Percentiles rank a stretch among this genome's conserved stretches.
Evolutionary conservation across 176 grass and related monocot genomes (phyloP).

Genomic region (Sorghum bicolor): DNA sequence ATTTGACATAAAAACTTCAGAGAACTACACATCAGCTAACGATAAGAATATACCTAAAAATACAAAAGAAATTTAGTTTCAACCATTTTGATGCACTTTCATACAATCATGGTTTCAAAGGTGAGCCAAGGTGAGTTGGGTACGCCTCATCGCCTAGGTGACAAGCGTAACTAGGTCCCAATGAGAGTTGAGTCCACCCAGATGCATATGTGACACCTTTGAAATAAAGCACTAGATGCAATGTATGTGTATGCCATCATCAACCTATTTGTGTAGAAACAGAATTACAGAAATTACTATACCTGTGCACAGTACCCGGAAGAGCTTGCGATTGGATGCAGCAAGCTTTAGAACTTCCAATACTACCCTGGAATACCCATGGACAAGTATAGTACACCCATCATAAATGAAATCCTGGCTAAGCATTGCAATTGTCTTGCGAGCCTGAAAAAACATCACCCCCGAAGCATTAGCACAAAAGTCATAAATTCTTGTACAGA

Average conservation of each 20-base stretch:
- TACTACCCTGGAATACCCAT: slow-evolving; percentile 91
- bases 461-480: neutral
- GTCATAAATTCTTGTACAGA: neutral
- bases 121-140: neutral
- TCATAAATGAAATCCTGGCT: slow-evolving; percentile 91
- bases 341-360: slow-evolving; percentile 93
- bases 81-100: slow-evolving; percentile 10
- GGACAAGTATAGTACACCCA: slow-evolving; percentile 82
- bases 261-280: slow-evolving; percentile 2
- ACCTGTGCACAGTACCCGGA: slow-evolving; percentile 96
- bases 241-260: neutral
- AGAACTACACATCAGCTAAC: neutral
- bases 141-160: neutral
- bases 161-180: neutral
- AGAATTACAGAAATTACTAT: slow-evolving; percentile 25
- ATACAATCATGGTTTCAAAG: neutral
- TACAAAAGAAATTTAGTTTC: neutral
- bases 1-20: neutral
- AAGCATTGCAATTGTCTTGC: slow-evolving; percentile 97
- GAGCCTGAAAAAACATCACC: slow-evolving; percentile 52
- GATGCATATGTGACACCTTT: neutral
- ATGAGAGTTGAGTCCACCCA: neutral
- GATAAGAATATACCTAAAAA: neutral
- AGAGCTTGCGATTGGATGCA: slow-evolving; percentile 81
- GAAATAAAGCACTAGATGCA: neutral